These are phyloP conservation scores for Cercophora scortea DNA, from an alignment of 495 filamentous ascomycete genomes.

Conservation along the genomic window DNA sequence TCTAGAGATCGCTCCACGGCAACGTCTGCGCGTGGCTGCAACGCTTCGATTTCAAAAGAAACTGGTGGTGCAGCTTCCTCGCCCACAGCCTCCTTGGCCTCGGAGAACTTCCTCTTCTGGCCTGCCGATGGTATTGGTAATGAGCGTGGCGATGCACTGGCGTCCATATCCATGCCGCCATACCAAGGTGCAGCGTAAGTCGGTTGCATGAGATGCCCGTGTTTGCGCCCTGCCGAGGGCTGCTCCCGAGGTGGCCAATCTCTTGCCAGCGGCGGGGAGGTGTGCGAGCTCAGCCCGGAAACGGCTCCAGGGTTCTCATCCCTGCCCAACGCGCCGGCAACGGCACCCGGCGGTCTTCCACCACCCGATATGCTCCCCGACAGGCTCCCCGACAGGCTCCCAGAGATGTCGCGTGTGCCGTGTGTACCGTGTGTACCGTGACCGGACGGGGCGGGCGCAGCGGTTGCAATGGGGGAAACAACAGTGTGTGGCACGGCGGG, in stretches of 20 bases:
- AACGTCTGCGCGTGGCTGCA: constrained; percentile 2
- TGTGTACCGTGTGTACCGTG: no score
- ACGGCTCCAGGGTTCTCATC: neutral
- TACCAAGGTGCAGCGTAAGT: neutral
- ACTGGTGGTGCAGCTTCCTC: constrained; percentile 1
- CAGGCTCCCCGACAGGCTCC: neutral
- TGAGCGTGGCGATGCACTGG: constrained; percentile 10
- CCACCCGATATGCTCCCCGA: neutral
- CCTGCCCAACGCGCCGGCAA: neutral
- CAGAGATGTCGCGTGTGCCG: no score
- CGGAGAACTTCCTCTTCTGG: constrained; percentile 40
- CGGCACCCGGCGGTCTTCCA: neutral
- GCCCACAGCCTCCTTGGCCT: constrained; percentile 13
- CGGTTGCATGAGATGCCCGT: neutral
- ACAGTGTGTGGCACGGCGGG: neutral
- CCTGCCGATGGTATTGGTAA: constrained; percentile 19
- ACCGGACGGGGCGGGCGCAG: neutral
- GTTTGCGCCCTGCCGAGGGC: neutral
- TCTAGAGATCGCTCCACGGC: neutral
- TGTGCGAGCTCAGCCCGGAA: neutral
- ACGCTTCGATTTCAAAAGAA: no score
- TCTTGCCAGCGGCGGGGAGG: neutral
- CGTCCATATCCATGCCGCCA: neutral
- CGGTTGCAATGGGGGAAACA: neutral
- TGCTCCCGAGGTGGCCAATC: constrained; percentile 2